Evolutionary conservation across 345 rosid species (phyloP).

Genomic region (Populus euphratica): DNA sequence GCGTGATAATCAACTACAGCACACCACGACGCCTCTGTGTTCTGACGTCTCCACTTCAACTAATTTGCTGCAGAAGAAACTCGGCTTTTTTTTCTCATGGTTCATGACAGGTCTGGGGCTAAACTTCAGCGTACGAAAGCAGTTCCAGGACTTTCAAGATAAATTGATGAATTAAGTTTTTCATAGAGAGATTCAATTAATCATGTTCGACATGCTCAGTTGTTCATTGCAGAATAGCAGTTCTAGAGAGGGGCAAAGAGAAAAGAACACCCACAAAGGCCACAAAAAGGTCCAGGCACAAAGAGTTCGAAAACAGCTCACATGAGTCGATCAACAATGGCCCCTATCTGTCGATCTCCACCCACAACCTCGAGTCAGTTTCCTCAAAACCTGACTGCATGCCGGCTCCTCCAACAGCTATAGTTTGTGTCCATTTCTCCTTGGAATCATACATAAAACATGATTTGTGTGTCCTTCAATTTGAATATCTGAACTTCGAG

Average conservation of each 20-base stretch:
- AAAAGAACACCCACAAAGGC: background rate
- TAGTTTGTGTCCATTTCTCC: conserved; percentile 10
- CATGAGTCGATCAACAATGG: conserved; percentile 10
- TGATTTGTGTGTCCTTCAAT: conserved; percentile 1
- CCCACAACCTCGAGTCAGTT: background rate
- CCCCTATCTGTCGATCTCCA: background rate
- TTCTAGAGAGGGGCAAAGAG: too few relatives aligned
- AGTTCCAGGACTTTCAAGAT: too few relatives aligned
- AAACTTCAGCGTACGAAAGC: too few relatives aligned
- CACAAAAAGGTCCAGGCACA: background rate
- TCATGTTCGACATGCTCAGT: too few relatives aligned
- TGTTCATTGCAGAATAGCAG: too few relatives aligned
- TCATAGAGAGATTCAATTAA: too few relatives aligned
- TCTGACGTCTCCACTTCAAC: too few relatives aligned
- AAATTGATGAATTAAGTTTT: too few relatives aligned
- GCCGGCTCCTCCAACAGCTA: background rate
- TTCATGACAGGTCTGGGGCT: too few relatives aligned
- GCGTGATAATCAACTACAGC: conserved; percentile 75
- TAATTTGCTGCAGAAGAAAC: too few relatives aligned
- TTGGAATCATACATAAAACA: conserved; percentile 12
- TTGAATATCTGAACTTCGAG: conserved; percentile 6
- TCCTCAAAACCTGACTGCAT: conserved; percentile 7
- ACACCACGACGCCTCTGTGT: background rate
- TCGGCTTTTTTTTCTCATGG: too few relatives aligned
- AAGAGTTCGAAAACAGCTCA: conserved; percentile 15